Percentiles rank a stretch among this genome's conserved stretches.
Evolutionary conservation across 2,329 filamentous ascomycete species (phyloP).

Genomic region (Alternaria sp.): DNA sequence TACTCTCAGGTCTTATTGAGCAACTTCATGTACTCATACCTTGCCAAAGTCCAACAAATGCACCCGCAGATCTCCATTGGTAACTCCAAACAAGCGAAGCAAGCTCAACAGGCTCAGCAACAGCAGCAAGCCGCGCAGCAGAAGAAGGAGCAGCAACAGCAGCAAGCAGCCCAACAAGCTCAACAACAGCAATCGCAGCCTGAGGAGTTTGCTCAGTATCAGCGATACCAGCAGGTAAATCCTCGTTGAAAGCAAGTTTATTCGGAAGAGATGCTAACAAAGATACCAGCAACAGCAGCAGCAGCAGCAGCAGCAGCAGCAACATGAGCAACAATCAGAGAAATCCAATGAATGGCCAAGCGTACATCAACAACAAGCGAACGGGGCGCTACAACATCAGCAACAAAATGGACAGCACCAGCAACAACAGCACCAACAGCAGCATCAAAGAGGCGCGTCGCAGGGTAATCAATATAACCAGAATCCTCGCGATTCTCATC

Average conservation of each 20-base stretch:
- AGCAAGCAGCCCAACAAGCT: constrained; percentile 34
- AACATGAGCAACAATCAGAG: constrained; percentile 31
- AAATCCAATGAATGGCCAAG: constrained; percentile 36
- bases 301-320: constrained; percentile 19
- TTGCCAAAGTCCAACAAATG: constrained; percentile 98
- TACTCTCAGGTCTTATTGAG: constrained; percentile 95
- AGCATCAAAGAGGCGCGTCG: constrained; percentile 8
- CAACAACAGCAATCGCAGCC: constrained; percentile 50
- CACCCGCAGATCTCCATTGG: constrained; percentile 94
- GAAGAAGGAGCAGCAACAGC: constrained; percentile 58
- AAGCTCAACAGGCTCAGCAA: constrained; percentile 65
- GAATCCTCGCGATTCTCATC: constrained; percentile 44
- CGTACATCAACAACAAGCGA: constrained; percentile 27
- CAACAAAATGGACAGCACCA: constrained; percentile 26
- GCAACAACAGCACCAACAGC: neutral
- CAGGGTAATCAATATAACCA: constrained; percentile 25
- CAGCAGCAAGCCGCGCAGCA: constrained; percentile 53
- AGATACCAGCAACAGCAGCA: constrained; percentile 25
- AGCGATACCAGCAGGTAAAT: constrained; percentile 50
- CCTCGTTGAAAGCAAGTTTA: fast-evolving
- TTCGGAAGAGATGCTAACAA: neutral
- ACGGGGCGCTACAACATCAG: constrained; percentile 11
- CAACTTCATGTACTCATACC: constrained; percentile 99
- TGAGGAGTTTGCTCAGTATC: constrained; percentile 53
- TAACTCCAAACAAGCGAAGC: constrained; percentile 78